Conservation (phyloP, 2,329 filamentous ascomycete species). For the Cytospora paraplurivora region DNA sequence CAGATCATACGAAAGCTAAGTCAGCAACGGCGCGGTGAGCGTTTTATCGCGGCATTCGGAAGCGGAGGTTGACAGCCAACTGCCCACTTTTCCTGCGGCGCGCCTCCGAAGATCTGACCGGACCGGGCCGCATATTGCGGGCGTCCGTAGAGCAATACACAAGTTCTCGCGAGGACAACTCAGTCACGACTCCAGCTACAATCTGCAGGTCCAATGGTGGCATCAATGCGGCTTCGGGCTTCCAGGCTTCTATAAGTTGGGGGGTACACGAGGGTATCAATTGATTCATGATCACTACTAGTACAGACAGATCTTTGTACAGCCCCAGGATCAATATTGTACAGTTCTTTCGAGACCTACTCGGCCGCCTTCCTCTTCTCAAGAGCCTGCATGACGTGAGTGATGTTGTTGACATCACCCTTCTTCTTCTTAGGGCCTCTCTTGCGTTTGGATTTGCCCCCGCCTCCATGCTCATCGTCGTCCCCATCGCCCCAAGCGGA, state of each 20-base stretch:
- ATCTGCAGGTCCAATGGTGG: background rate
- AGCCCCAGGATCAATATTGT: background rate
- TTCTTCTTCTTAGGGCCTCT: constrained; percentile 74
- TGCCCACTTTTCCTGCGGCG: constrained; percentile 1
- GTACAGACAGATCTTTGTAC: background rate
- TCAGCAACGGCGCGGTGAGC: background rate
- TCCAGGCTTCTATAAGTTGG: background rate
- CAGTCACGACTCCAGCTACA: background rate
- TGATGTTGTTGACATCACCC: constrained; percentile 75
- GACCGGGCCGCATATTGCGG: background rate
- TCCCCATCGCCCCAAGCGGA: constrained; percentile 62
- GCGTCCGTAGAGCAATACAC: background rate
- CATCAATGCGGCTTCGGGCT: background rate
- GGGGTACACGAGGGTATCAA: constrained; percentile 8
- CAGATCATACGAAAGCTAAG: background rate
- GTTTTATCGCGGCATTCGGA: background rate
- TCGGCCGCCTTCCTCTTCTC: constrained; percentile 56
- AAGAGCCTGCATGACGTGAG: constrained; percentile 78
- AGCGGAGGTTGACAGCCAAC: constrained; percentile 9
- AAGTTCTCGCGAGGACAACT: background rate
- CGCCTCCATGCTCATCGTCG: constrained; percentile 50
- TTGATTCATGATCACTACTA: background rate
- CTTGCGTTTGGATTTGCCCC: constrained; percentile 63
- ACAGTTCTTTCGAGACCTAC: constrained; percentile 29
- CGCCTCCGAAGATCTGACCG: background rate